Evolutionary conservation across 1,284 basidiomycete species (phyloP), one percentile per base, ranked within the genome.

Genomic region (Gomphus sp.): DNA sequence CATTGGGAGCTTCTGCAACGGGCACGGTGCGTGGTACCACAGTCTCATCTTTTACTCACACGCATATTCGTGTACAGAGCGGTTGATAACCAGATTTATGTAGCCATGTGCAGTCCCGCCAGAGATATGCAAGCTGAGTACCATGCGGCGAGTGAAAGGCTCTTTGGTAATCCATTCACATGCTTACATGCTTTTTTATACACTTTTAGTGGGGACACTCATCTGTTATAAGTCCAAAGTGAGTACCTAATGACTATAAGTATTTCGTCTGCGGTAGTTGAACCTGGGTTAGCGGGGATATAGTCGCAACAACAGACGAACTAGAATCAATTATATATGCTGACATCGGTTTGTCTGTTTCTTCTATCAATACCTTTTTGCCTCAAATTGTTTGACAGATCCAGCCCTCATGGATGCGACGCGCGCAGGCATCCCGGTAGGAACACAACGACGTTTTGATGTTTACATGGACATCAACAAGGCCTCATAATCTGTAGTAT

Each of bases 1-100:
- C 93, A 98, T 70, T 99, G 96, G 96, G 93, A 96, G 65, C 78
- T 99, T 1, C 79, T 99, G 11, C 91, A 93, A 68, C 81, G 91
- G 56, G 85, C 87, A 58, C 80, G 94, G 91, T 92, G 66, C 22
- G 57, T 44, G 18, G 12, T 12, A 6, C 52, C 51, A 47, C 31
- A 11, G 28, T 34, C 11, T 6, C 31, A 14, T 33, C 12, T 50
- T 25, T 22, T 50, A 16, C 41, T 59, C 36, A 45, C 33, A 44
- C 16, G 31, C 4, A 61, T 61, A 18, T 11, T 41, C 14, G n/a
- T 37, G 22, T 43, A 9, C 66, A 93, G 94, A 59, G 96, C 96
- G 9, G 83, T 94, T 34, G 96, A 99, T 70, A 98, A 99, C 68
- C 96, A 99, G 73, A 83, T 98, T 22, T 99, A 85, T 73, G 85